These are phyloP conservation scores for Suillus subaureus DNA, from an alignment of 768 basidiomycete species.

Conservation along the genomic window DNA sequence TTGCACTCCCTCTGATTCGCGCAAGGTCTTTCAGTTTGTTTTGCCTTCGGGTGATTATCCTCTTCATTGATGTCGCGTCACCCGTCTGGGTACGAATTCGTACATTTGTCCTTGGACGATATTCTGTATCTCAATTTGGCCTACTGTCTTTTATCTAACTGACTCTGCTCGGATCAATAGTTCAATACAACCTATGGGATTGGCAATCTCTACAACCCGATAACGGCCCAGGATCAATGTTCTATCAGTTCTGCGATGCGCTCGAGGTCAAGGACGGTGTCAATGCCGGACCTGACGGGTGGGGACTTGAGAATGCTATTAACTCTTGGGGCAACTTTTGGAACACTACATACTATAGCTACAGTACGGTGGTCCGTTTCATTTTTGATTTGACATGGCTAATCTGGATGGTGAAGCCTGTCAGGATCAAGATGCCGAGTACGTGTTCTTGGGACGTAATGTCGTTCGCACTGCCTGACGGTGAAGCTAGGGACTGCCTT, in stretches of 20 bases:
- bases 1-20: not conserved
- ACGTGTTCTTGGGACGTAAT: slow-evolving; percentile 23
- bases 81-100: not conserved
- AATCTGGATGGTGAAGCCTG: slow-evolving; percentile 46
- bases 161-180: slow-evolving; percentile 18
- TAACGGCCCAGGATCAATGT: slow-evolving; percentile 39
- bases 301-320: slow-evolving; percentile 65
- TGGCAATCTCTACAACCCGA: slow-evolving; percentile 68
- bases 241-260: slow-evolving; percentile 44
- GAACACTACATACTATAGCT: slow-evolving; percentile 47
- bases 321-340: slow-evolving; percentile 63
- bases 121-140: not conserved
- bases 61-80: not conserved
- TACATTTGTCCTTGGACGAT: not conserved
- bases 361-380: slow-evolving; percentile 38
- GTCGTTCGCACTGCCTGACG: slow-evolving; percentile 25
- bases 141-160: not conserved
- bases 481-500: slow-evolving; percentile 43
- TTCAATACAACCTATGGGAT: slow-evolving; percentile 48
- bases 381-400: not conserved
- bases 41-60: not conserved
- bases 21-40: not conserved
- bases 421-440: slow-evolving; percentile 48
- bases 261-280: slow-evolving; percentile 40
- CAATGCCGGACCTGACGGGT: slow-evolving; percentile 49